Conservation (phyloP, 345 rosid species). For the Murraya paniculata region DNA sequence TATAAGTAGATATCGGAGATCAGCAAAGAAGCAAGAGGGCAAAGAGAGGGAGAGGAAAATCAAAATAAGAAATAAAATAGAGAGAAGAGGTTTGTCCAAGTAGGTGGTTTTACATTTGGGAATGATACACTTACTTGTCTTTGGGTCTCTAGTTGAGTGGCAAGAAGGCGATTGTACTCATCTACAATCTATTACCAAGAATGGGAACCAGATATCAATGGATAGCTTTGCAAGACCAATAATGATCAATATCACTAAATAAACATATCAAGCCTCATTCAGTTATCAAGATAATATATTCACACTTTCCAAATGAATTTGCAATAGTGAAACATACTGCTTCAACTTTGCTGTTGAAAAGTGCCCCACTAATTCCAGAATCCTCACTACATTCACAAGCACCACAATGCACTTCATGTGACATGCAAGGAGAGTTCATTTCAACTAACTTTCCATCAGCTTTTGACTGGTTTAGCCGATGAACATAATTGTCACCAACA, state of each 20-base stretch:
- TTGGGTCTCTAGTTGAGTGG: conserved; percentile 71
- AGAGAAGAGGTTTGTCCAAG: not conserved
- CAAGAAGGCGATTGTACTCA: conserved; percentile 84
- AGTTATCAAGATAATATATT: not conserved
- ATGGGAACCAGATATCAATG: conserved; percentile 8
- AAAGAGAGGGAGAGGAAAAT: not conserved
- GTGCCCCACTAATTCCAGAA: conserved; percentile 72
- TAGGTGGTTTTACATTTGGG: not conserved
- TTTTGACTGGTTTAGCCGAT: conserved; percentile 89
- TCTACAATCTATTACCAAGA: conserved; percentile 55
- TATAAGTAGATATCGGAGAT: not conserved
- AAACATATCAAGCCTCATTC: no score
- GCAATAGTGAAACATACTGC: conserved; percentile 46
- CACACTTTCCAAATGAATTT: conserved; percentile 4
- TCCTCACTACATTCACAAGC: conserved; percentile 72
- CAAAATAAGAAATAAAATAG: not conserved
- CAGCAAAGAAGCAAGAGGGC: not conserved
- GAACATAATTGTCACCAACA: conserved; percentile 92
- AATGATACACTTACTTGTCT: conserved; percentile 61
- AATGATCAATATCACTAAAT: not conserved
- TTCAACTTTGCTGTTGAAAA: conserved; percentile 87
- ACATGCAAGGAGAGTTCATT: conserved; percentile 49
- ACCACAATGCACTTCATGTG: conserved; percentile 64
- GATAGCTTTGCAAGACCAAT: not conserved
- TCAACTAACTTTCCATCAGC: conserved; percentile 70